Percentiles rank a stretch among this genome's conserved stretches.
Evolutionary conservation across 1,284 basidiomycete species (phyloP).

Genomic region (Papiliotrema terrestris): DNA sequence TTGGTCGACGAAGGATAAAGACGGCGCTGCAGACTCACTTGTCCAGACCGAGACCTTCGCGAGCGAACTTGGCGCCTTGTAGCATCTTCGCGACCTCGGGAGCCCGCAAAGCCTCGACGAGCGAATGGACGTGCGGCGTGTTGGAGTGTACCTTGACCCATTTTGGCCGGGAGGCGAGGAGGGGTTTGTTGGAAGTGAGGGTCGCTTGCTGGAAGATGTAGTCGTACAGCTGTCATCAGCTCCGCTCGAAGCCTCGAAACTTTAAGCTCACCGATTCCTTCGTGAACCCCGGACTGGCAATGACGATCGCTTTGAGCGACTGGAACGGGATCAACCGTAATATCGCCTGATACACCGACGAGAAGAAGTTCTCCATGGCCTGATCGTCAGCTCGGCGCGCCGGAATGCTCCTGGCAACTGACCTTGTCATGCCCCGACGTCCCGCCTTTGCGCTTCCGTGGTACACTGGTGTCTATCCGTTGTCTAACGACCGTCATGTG

Average conservation of each 20-base stretch:
- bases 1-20: too few species aligned
- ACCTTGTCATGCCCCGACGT: slow-evolving; percentile 80
- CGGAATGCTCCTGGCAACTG: slow-evolving; percentile 5
- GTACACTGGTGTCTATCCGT: slow-evolving; percentile 83
- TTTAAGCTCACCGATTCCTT: slow-evolving; percentile 67
- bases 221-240: slow-evolving; percentile 56
- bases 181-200: slow-evolving; percentile 74
- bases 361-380: slow-evolving; percentile 76
- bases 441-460: slow-evolving; percentile 81
- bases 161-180: slow-evolving; percentile 75
- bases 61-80: slow-evolving; percentile 96
- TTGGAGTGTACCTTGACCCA: slow-evolving; percentile 87
- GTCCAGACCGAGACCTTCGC: slow-evolving; percentile 86
- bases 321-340: slow-evolving; percentile 83
- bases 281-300: slow-evolving; percentile 95
- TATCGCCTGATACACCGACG: slow-evolving; percentile 81
- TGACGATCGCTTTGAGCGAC: slow-evolving; percentile 80
- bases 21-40: slow-evolving; percentile 56
- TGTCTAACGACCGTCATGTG: slow-evolving; percentile 96
- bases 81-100: slow-evolving; percentile 70
- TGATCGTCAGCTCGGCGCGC: slow-evolving; percentile 16
- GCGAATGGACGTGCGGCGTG: slow-evolving; percentile 91
- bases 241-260: not conserved
- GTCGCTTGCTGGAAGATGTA: slow-evolving; percentile 79
- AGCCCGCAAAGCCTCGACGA: slow-evolving; percentile 90